Conservation (phyloP, 345 rosid species). For the Bruguiera gymnorhiza region DNA sequence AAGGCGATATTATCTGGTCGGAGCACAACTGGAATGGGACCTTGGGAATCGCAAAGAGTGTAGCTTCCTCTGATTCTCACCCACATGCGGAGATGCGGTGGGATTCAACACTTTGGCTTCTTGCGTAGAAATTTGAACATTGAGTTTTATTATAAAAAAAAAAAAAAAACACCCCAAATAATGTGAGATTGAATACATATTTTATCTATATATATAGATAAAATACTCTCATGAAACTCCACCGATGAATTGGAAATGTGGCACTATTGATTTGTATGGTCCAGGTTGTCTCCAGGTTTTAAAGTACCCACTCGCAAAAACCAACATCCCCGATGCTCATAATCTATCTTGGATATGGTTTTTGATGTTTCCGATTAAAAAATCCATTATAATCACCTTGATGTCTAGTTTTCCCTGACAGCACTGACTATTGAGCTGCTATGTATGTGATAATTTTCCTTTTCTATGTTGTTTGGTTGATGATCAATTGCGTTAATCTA, state of each 20-base stretch:
- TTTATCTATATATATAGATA: too few relatives aligned
- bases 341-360: conserved; percentile 61
- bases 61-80: conserved; percentile 16
- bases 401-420: too few relatives aligned
- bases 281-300: too few relatives aligned
- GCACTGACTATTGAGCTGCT: too few relatives aligned
- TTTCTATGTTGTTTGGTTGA: not conserved
- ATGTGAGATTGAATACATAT: too few relatives aligned
- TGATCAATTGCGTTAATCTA: not conserved
- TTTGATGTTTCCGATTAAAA: conserved; percentile 19
- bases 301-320: conserved; percentile 3
- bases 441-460: too few relatives aligned
- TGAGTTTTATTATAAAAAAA: too few relatives aligned
- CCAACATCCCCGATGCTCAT: conserved; percentile 48
- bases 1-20: not conserved
- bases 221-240: not conserved
- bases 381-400: conserved; percentile 5
- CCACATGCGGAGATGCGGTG: conserved; percentile 42
- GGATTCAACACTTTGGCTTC: conserved; percentile 35
- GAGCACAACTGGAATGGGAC: conserved; percentile 38
- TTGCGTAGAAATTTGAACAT: not conserved
- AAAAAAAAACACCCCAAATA: too few relatives aligned
- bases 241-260: conserved; percentile 25
- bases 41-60: conserved; percentile 34
- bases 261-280: conserved; percentile 19